Base-by-base conservation (phyloP, 441 rosid genomes). In the Capsella rubella region DNA sequence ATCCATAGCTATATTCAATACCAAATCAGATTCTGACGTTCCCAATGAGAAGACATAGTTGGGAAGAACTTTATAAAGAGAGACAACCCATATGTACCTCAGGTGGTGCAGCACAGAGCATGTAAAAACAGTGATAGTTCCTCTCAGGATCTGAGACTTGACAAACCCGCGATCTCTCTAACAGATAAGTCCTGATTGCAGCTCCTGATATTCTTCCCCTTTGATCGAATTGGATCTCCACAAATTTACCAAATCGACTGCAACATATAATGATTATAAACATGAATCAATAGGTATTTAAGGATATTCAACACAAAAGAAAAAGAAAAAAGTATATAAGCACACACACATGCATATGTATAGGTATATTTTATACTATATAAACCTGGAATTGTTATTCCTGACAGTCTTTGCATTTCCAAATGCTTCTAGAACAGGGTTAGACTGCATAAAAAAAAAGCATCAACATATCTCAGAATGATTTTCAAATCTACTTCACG, bases 331-430 rank as follows among this genome's bases (percentile, higher is more conserved):
- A 18, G 1, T 18, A 49, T 10, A n/a, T 39, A 37, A n/a, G 64
- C 28, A 58, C 34, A 4, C 49, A 59, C 67, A 56, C 58, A 54
- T 14, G 16, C 61, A 61, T 64, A 47, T 32, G 52, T 5, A 50
- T 39, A 59, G 8, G 27, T 21, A 8, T 29, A 3, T 39, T 42
- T 8, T 46, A 64, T 29, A 76, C 42, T 72, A 58, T 74, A 65
- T 83, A 46, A 64, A 93, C 99, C 99, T 96, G 47, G 97, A 96
- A 85, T 96, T 93, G 80, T 93, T 96, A 86, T 96, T 96, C 85
- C 98, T 84, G 68, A 96, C 97, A 4, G 99, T 96, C 90, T 96
- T 96, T 46, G 99, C 99, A 43, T 93, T 96, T 66, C 99, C 99
- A 84, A 96, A 96, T 75, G 99, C 99, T 84, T 96, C 99, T 64